phyloP scores from a whole-genome alignment of 257 asterid genomes.

The Salvia hispanica region DNA sequence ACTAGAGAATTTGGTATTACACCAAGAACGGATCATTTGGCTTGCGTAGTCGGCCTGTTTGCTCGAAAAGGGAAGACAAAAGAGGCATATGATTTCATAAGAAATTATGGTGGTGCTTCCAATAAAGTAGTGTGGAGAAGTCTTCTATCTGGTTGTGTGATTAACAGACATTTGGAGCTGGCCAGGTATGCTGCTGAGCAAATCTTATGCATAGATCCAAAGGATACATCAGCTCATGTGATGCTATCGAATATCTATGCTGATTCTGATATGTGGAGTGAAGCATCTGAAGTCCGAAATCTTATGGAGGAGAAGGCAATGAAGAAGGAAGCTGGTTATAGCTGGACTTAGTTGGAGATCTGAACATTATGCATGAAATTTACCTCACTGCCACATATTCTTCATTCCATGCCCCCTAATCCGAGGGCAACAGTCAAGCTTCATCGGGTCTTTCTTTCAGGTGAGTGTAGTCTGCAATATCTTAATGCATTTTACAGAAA shows the following conservation, averaged over 20 bases:
- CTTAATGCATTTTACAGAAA: too few species aligned
- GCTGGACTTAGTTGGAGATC: too few species aligned
- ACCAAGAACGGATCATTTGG: slow-evolving; percentile 69
- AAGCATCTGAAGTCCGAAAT: slow-evolving; percentile 60
- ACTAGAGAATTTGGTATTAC: slow-evolving; percentile 43
- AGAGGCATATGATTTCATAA: slow-evolving; percentile 59
- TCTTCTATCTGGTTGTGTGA: slow-evolving; percentile 68
- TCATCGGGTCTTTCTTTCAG: too few species aligned
- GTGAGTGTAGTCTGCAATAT: too few species aligned
- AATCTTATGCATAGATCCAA: slow-evolving; percentile 63
- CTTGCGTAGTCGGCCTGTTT: slow-evolving; percentile 68
- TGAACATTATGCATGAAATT: too few species aligned
- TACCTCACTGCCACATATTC: too few species aligned
- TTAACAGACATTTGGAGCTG: slow-evolving; percentile 49
- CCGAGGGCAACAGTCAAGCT: too few species aligned
- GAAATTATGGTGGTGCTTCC: slow-evolving; percentile 39
- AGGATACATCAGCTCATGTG: slow-evolving; percentile 65
- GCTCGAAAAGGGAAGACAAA: slow-evolving; percentile 60
- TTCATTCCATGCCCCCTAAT: too few species aligned
- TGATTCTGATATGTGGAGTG: slow-evolving; percentile 68
- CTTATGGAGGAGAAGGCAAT: not conserved
- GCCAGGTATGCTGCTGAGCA: slow-evolving; percentile 66
- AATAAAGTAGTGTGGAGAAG: slow-evolving; percentile 81
- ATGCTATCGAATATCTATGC: slow-evolving; percentile 74
- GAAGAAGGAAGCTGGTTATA: too few species aligned